These are phyloP conservation scores for Myxozyma geophila DNA, from an alignment of 805 yeast species.

Conservation along the genomic window DNA sequence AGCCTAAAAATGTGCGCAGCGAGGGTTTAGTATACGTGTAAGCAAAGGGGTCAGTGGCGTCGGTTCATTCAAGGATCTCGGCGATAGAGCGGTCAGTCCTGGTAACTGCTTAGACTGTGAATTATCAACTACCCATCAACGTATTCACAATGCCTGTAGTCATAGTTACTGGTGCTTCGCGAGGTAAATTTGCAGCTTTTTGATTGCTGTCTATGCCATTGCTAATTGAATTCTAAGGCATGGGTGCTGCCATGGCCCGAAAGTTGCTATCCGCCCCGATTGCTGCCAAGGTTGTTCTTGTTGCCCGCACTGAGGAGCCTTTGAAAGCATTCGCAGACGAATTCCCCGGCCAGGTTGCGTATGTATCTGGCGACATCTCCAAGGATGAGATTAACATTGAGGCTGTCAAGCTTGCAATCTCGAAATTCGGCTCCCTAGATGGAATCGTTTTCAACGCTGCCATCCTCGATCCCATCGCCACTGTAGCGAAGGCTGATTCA, in stretches of 20 bases:
- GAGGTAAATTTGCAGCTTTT: constrained; percentile 38
- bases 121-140: too few species aligned
- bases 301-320: constrained; percentile 29
- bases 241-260: constrained; percentile 76
- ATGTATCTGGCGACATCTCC: constrained; percentile 60
- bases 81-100: neutral
- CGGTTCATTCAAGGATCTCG: neutral
- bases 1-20: too few species aligned
- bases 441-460: constrained; percentile 73
- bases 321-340: constrained; percentile 28
- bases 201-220: too few species aligned
- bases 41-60: neutral
- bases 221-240: constrained; percentile 15
- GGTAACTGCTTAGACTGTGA: neutral
- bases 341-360: constrained; percentile 38
- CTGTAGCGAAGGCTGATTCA: constrained; percentile 55
- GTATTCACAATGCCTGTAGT: constrained; percentile 19
- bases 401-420: constrained; percentile 52
- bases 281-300: constrained; percentile 52
- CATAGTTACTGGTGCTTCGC: constrained; percentile 48
- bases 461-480: constrained; percentile 74
- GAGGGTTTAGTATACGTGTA: neutral
- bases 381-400: constrained; percentile 44
- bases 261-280: constrained; percentile 48
- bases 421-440: constrained; percentile 51